Evolutionary conservation across 345 rosid genomes (phyloP), one percentile per base, ranked within the genome.

Genomic region (Kernera saxatilis): DNA sequence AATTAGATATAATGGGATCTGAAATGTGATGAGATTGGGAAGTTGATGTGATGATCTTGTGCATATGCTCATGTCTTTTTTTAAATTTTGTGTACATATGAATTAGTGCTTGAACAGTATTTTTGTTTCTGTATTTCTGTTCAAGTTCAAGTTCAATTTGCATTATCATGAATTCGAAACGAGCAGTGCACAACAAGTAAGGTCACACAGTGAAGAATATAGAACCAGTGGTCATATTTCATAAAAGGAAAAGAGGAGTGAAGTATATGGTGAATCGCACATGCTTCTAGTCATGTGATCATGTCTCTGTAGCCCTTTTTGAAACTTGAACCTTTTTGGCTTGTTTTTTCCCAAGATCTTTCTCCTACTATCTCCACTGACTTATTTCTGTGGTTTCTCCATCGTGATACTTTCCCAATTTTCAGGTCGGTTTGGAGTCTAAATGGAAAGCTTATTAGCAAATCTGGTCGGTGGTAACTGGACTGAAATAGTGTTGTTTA

Each of bases 281-380:
- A 73, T 72, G 77, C 19, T 54, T 72, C 43, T 22, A 21, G 58
- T 44, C 70, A 72, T 25, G 64, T 72, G 70, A 72, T 45, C 29
- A 54, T 64, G 69, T 61, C 75, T 71, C 75, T 62, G 36, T 22
- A 21, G 3, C 44, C 26, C 33, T 33, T 63, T 21, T 72, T 36
- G 77, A 64, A 55, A 73, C 77, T 64, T 73, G 77, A 26, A 72
- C 51, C 56, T 32, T 64, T 64, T 45, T 54, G 29, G 53, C 33
- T 71, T 43, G 27, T 22, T 52, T 61, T 51, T 46, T 53, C 49
- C 48, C 30, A 17, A 54, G 30, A 10, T 30, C 25, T 25, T 15
- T 12, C 23, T 46, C 26, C 18, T 32, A 11, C 17, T 8, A 26
- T 46, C 44, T 61, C 25, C 15, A 27, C 35, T 8, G 69, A 15